Conservation (phyloP, 805 yeast species). For the Saccharomyces jurei region DNA sequence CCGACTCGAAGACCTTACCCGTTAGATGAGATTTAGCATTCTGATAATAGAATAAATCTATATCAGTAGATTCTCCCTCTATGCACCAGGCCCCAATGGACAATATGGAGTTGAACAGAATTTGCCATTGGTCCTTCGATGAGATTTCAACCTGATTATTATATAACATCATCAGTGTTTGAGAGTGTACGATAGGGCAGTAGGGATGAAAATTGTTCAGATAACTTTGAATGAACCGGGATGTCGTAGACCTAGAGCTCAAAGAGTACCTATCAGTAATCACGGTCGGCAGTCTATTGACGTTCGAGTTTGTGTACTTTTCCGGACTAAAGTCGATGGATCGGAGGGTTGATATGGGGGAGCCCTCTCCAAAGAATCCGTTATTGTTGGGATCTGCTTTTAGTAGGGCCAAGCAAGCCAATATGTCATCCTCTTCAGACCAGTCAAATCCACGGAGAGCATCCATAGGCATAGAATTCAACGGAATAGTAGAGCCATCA, state of each 20-base stretch:
- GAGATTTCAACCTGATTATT: conserved; percentile 36
- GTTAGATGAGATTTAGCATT: conserved; percentile 41
- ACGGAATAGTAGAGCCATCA: conserved; percentile 15
- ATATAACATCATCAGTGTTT: conserved; percentile 41
- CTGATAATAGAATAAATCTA: conserved; percentile 49
- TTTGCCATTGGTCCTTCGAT: conserved; percentile 41
- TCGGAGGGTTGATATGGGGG: conserved; percentile 48
- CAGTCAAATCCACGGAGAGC: conserved; percentile 50
- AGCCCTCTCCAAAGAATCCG: conserved; percentile 61
- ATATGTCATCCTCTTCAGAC: conserved; percentile 42
- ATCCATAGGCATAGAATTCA: conserved; percentile 36
- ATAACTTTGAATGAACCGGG: conserved; percentile 39
- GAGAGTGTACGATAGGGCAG: conserved; percentile 52
- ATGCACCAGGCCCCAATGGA: conserved; percentile 67
- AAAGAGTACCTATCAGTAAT: conserved; percentile 6
- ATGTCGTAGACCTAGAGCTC: conserved; percentile 11
- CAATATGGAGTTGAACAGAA: conserved; percentile 47
- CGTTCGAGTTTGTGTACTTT: conserved; percentile 1
- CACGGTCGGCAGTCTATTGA: not conserved
- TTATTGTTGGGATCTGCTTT: conserved; percentile 43
- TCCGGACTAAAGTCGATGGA: conserved; percentile 35
- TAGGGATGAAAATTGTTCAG: conserved; percentile 54
- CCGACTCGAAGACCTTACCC: conserved; percentile 48
- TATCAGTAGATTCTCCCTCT: conserved; percentile 42
- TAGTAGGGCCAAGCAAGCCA: conserved; percentile 62